phyloP scores from a whole-genome alignment of 73 alveolate species.

The Tetrahymena malaccensis region DNA sequence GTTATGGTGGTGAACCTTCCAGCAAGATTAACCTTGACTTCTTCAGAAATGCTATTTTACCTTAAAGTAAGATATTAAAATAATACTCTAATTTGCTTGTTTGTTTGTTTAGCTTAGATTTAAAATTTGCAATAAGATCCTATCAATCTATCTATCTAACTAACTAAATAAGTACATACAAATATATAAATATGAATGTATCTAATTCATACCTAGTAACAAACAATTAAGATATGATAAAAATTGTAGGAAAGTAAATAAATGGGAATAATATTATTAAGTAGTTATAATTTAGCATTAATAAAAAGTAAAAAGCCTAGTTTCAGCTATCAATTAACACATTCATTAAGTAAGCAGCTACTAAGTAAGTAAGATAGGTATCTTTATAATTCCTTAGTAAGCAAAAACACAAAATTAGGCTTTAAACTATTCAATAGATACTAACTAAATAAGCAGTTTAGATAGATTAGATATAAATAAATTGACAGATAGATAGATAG shows the following conservation, averaged over 20 bases:
- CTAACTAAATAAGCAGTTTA: no score
- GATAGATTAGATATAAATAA: no score
- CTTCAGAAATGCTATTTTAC: not conserved
- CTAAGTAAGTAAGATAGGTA: no score
- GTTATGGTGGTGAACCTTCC: slow-evolving; percentile 2
- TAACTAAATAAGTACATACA: no score
- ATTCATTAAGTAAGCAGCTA: not conserved
- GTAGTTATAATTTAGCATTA: not conserved
- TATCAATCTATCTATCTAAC: no score
- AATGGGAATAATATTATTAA: not conserved
- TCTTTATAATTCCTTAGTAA: no score
- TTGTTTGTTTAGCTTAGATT: not conserved
- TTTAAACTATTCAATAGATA: no score
- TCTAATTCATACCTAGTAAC: not conserved
- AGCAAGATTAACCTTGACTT: not conserved
- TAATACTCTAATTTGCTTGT: not conserved
- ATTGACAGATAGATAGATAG: no score
- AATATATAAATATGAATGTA: no score
- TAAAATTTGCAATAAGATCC: not conserved
- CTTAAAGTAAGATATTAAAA: not conserved
- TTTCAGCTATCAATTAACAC: not conserved
- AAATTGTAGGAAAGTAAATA: not conserved
- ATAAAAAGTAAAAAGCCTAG: not conserved
- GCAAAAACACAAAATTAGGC: no score
- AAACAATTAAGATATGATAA: not conserved